Conservation (phyloP, 345 rosid genomes). For the Boechera divaricarpa region DNA sequence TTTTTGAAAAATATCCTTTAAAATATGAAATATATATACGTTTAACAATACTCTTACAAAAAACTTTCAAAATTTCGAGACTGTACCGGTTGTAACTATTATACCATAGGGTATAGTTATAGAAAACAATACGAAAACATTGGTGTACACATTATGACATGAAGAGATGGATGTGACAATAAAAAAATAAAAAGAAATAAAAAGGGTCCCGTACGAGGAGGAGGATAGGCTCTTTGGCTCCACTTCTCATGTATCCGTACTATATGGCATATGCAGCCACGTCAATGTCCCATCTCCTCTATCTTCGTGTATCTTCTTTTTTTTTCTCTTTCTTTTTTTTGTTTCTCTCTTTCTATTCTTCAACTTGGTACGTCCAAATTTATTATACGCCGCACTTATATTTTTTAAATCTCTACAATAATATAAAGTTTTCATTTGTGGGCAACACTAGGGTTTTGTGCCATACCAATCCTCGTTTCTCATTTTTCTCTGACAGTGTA, state of each 20-base stretch:
- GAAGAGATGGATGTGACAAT: slow-evolving; percentile 48
- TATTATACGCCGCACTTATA: slow-evolving; percentile 36
- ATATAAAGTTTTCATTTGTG: not conserved
- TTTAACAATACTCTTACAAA: not conserved
- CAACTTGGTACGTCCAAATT: slow-evolving; percentile 39
- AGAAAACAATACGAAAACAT: slow-evolving; percentile 6
- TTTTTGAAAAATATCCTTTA: not conserved
- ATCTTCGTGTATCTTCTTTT: slow-evolving; percentile 30
- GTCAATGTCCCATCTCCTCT: slow-evolving; percentile 46
- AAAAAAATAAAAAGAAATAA: slow-evolving; percentile 20
- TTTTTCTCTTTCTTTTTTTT: not conserved
- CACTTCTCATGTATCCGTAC: slow-evolving; percentile 46
- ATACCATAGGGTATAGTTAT: not conserved
- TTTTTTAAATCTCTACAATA: not conserved
- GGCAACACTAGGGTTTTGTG: slow-evolving; percentile 40
- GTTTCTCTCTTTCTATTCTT: slow-evolving; percentile 2
- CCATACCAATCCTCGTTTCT: slow-evolving; percentile 32
- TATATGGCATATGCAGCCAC: slow-evolving; percentile 39
- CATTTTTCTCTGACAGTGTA: slow-evolving; percentile 19
- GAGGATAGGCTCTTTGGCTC: slow-evolving; percentile 43
- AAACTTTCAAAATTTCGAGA: not conserved
- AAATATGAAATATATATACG: not conserved
- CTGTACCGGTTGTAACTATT: not conserved
- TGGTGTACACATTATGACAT: slow-evolving; percentile 29
- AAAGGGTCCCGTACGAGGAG: slow-evolving; percentile 48